Evolutionary conservation across 2,329 filamentous ascomycete species (phyloP).

Genomic region (Aspergillus viridinutans): DNA sequence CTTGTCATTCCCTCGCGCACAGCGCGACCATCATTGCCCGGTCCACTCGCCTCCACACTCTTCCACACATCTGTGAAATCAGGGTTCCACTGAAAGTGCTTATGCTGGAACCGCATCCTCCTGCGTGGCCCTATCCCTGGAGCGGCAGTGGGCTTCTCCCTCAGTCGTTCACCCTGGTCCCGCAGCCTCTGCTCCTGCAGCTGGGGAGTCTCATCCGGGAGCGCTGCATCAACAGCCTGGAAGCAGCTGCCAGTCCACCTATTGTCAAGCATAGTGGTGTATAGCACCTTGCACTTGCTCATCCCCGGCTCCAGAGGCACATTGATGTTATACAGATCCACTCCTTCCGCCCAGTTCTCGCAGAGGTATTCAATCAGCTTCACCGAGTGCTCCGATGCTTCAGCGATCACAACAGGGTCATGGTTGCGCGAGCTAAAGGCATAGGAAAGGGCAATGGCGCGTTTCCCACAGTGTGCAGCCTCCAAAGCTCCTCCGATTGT

Average conservation of each 20-base stretch:
- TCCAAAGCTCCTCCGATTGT: conserved; percentile 75
- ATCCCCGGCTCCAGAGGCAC: conserved; percentile 79
- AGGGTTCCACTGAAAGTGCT: conserved; percentile 93
- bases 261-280: conserved; percentile 84
- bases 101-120: conserved; percentile 60
- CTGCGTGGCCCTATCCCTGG: conserved; percentile 21
- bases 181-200: conserved; percentile 72
- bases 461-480: conserved; percentile 65
- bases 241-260: conserved; percentile 90
- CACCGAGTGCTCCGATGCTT: conserved; percentile 69
- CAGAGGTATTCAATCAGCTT: conserved; percentile 74
- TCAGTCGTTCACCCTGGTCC: conserved; percentile 53
- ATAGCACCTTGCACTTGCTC: conserved; percentile 68
- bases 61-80: conserved; percentile 81
- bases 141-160: conserved; percentile 22
- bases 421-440: conserved; percentile 86
- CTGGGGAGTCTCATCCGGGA: conserved; percentile 55
- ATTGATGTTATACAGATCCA: conserved; percentile 88
- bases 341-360: conserved; percentile 66
- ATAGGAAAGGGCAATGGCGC: conserved; percentile 78
- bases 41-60: conserved; percentile 72
- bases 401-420: conserved; percentile 73
- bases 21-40: conserved; percentile 89
- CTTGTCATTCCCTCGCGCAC: conserved; percentile 84
- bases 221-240: conserved; percentile 65